Evolutionary conservation across 768 basidiomycete genomes (phyloP).

Genomic region (Russula foetens): DNA sequence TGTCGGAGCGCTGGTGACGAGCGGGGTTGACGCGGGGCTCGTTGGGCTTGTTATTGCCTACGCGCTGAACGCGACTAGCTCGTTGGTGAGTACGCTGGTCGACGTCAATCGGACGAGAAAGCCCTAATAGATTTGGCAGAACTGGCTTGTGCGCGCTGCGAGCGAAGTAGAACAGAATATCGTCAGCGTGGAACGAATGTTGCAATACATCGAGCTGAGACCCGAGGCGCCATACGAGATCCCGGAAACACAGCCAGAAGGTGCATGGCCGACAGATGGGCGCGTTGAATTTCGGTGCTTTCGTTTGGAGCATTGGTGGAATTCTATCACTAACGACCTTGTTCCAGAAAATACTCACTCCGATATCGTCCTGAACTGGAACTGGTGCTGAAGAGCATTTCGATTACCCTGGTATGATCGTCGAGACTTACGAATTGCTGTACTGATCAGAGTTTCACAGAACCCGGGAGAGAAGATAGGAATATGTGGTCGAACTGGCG

Average conservation of each 20-base stretch:
- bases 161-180: slow-evolving; percentile 89
- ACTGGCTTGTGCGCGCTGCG: slow-evolving; percentile 75
- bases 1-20: slow-evolving; percentile 61
- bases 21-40: slow-evolving; percentile 76
- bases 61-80: slow-evolving; percentile 75
- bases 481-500: slow-evolving; percentile 79
- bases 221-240: slow-evolving; percentile 72
- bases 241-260: slow-evolving; percentile 43
- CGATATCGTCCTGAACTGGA: slow-evolving; percentile 77
- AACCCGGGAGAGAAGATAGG: slow-evolving; percentile 80
- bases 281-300: slow-evolving; percentile 63
- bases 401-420: slow-evolving; percentile 52
- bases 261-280: slow-evolving; percentile 68
- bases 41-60: slow-evolving; percentile 85
- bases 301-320: background rate
- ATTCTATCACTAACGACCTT: background rate
- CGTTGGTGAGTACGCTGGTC: slow-evolving; percentile 45
- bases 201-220: slow-evolving; percentile 68
- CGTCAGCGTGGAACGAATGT: slow-evolving; percentile 81
- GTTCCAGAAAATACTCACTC: slow-evolving; percentile 55
- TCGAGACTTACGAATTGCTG: background rate
- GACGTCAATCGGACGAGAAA: background rate
- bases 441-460: slow-evolving; percentile 28
- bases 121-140: slow-evolving; percentile 32
- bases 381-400: slow-evolving; percentile 68